Percentiles rank a stretch among this genome's conserved stretches.
phyloP scores from a whole-genome alignment of 495 filamentous ascomycete genomes.

The Xylaria cubensis region DNA sequence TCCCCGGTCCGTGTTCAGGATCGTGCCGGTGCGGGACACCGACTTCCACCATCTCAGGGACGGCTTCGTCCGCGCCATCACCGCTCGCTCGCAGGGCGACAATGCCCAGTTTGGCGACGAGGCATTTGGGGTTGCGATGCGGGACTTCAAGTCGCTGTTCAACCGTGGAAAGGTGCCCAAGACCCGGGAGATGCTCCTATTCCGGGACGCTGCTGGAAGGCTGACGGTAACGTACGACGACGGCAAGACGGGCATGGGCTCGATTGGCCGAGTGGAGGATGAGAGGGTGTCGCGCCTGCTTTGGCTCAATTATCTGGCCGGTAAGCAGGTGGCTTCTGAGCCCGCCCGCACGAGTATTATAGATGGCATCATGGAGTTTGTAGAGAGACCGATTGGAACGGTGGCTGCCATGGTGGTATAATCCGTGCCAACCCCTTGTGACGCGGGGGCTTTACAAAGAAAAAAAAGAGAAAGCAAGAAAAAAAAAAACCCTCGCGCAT shows the following conservation, averaged over 20 bases:
- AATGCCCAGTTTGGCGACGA: constrained; percentile 67
- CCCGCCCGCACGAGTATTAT: constrained; percentile 80
- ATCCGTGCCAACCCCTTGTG: constrained; percentile 24
- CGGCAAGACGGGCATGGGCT: constrained; percentile 52
- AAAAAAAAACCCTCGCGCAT: neutral
- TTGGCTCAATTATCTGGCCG: constrained; percentile 90
- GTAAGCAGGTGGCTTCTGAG: constrained; percentile 86
- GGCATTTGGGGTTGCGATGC: constrained; percentile 71
- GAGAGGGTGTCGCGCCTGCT: constrained; percentile 80
- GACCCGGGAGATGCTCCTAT: constrained; percentile 73
- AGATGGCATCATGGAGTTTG: constrained; percentile 85
- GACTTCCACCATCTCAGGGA: constrained; percentile 92
- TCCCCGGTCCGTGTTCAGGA: constrained; percentile 71
- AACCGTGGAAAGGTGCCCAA: constrained; percentile 77
- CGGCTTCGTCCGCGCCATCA: constrained; percentile 85
- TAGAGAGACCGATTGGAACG: constrained; percentile 87
- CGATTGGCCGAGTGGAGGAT: constrained; percentile 64
- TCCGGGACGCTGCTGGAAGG: constrained; percentile 67
- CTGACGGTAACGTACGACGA: constrained; percentile 74
- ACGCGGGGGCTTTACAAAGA: neutral
- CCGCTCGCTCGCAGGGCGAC: constrained; percentile 64
- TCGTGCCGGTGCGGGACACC: constrained; percentile 86
- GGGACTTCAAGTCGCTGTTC: constrained; percentile 78
- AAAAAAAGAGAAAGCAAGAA: too few species aligned
- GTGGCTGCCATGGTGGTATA: constrained; percentile 72